phyloP scores from a whole-genome alignment of 371 early-diverging fungal species.

The Mucor circinelloides region DNA sequence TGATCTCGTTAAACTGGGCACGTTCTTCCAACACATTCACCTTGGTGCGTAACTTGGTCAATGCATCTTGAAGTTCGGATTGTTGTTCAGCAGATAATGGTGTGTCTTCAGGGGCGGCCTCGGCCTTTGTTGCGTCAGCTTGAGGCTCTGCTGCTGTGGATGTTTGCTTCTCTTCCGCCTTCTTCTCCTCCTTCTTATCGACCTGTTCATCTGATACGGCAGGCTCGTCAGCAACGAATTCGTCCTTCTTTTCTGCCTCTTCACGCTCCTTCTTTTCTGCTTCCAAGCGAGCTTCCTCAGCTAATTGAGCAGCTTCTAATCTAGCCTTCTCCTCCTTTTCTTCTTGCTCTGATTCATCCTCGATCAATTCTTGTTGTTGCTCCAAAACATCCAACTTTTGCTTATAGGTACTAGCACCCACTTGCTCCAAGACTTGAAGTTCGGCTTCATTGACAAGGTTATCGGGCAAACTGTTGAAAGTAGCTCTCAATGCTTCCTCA shows the following conservation, averaged over 20 bases:
- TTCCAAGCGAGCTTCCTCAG: slow-evolving; percentile 28
- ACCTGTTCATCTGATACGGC: slow-evolving; percentile 13
- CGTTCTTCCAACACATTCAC: slow-evolving; percentile 69
- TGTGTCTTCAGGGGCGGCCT: slow-evolving; percentile 6
- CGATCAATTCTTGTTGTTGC: slow-evolving; percentile 95
- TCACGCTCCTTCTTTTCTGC: slow-evolving; percentile 50
- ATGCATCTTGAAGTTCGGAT: slow-evolving; percentile 65
- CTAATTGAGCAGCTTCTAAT: slow-evolving; percentile 49
- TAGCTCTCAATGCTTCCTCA: slow-evolving; percentile 90
- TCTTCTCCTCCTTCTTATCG: slow-evolving; percentile 13
- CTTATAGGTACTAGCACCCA: slow-evolving; percentile 89
- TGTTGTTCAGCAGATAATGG: slow-evolving; percentile 63
- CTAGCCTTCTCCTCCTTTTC: slow-evolving; percentile 57
- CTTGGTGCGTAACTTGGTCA: slow-evolving; percentile 63
- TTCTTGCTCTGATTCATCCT: slow-evolving; percentile 83
- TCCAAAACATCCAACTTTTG: slow-evolving; percentile 92
- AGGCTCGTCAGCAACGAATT: slow-evolving; percentile 32
- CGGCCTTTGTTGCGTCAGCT: slow-evolving; percentile 1
- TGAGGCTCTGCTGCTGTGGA: neutral
- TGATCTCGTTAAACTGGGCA: slow-evolving; percentile 67
- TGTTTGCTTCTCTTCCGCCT: neutral
- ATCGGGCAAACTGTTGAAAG: slow-evolving; percentile 90
- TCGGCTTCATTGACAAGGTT: slow-evolving; percentile 86
- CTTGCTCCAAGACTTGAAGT: slow-evolving; percentile 83
- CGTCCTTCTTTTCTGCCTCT: slow-evolving; percentile 34